phyloP scores from a whole-genome alignment of 352 stramenopile genomes.

The Pythium pyrilobum region DNA sequence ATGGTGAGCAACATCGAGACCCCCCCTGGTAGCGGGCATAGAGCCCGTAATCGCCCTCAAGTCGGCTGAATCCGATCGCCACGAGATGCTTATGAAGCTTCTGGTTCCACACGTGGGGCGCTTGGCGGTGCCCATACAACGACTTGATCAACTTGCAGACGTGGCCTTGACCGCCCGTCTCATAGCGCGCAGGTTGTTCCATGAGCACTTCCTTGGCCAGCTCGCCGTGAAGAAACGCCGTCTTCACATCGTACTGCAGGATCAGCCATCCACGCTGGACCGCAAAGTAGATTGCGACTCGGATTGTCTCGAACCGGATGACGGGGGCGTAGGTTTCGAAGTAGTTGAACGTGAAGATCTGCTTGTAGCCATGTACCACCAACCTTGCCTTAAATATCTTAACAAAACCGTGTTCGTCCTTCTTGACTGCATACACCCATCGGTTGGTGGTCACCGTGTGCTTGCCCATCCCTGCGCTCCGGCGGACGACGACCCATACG shows the following conservation, averaged over 20 bases:
- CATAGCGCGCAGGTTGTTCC: not conserved
- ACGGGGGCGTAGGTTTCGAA: constrained; percentile 9
- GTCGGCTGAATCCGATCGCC: not conserved
- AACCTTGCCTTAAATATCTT: constrained; percentile 4
- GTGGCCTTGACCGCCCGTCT: not conserved
- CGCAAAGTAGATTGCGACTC: not conserved
- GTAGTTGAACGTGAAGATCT: constrained; percentile 4
- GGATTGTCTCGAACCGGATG: constrained; percentile 8
- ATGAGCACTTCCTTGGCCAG: constrained; percentile 14
- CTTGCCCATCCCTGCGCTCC: not conserved
- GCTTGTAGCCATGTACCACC: constrained; percentile 6
- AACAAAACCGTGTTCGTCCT: constrained; percentile 6
- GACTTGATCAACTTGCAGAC: constrained; percentile 1
- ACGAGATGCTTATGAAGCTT: constrained; percentile 1
- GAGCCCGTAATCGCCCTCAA: constrained; percentile 4
- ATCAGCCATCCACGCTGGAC: constrained; percentile 10
- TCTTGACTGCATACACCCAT: constrained; percentile 6
- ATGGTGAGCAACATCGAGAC: not conserved
- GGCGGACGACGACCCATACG: not conserved
- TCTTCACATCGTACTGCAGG: constrained; percentile 22
- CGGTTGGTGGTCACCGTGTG: not conserved
- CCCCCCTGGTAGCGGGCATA: not conserved
- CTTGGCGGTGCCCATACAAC: constrained; percentile 14
- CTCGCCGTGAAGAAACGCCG: constrained; percentile 18
- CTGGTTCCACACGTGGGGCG: constrained; percentile 9